Percentiles rank a stretch among this genome's conserved stretches.
Evolutionary conservation across 352 stramenopile genomes (phyloP).

Genomic region (Globisporangium carolinianum): DNA sequence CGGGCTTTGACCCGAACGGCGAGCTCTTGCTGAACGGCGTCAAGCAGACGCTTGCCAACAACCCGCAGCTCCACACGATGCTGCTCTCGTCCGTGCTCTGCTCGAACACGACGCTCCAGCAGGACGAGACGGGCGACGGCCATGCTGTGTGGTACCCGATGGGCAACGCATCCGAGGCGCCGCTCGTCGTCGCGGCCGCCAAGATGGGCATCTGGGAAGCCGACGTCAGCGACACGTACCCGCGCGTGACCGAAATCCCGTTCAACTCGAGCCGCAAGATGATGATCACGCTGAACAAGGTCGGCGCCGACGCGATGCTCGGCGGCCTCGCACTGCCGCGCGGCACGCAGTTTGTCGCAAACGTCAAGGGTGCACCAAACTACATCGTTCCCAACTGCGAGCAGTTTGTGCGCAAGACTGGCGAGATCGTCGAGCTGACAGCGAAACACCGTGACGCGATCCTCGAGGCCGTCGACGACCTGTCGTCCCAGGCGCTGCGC

Average conservation of each 20-base stretch:
- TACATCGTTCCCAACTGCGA: conserved; percentile 35
- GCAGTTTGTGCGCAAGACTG: conserved; percentile 19
- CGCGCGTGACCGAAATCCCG: conserved; percentile 70
- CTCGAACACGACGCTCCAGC: conserved; percentile 36
- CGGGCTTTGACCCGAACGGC: conserved; percentile 23
- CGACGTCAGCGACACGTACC: conserved; percentile 21
- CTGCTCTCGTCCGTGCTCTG: conserved; percentile 31
- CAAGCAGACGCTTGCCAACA: conserved; percentile 18
- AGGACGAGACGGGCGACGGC: conserved; percentile 13
- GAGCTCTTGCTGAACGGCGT: conserved; percentile 16
- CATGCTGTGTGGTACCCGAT: conserved; percentile 18
- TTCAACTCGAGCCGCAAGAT: conserved; percentile 92
- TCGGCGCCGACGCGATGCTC: conserved; percentile 12
- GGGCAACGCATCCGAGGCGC: conserved; percentile 37
- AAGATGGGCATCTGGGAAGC: conserved; percentile 32
- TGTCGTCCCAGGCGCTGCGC: conserved; percentile 36
- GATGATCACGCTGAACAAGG: conserved; percentile 55
- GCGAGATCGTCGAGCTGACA: conserved; percentile 17
- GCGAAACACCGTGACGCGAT: conserved; percentile 16
- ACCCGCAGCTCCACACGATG: conserved; percentile 21
- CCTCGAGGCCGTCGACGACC: conserved; percentile 22
- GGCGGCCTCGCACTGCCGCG: conserved; percentile 18
- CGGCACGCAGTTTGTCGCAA: conserved; percentile 16
- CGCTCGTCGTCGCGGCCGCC: conserved; percentile 31
- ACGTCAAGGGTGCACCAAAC: conserved; percentile 34